Evolutionary conservation across 2,329 filamentous ascomycete genomes (phyloP).

Genomic region (Alternaria sp.): DNA sequence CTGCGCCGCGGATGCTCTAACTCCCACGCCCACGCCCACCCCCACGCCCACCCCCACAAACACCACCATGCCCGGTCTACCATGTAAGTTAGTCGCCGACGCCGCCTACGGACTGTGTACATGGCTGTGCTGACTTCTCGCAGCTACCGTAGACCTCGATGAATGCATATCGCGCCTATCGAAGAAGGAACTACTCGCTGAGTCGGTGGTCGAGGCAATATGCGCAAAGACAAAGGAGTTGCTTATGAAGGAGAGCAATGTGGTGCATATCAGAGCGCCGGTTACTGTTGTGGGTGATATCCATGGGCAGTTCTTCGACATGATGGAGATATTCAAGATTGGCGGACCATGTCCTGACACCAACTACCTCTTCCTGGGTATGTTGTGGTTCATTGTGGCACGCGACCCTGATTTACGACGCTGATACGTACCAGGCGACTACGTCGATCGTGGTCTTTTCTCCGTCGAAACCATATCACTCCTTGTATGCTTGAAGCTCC

Average conservation of each 20-base stretch:
- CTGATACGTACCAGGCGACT: constrained; percentile 73
- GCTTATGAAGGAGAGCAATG: constrained; percentile 99
- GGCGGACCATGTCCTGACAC: constrained; percentile 97
- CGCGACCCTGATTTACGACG: constrained; percentile 30
- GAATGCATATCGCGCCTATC: constrained; percentile 97
- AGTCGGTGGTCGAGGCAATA: constrained; percentile 98
- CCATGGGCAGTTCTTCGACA: constrained; percentile 97
- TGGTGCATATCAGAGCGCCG: constrained; percentile 93
- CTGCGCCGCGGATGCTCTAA: constrained; percentile 41
- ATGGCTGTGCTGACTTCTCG: constrained; percentile 29
- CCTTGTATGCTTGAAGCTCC: constrained; percentile 93
- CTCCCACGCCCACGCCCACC: constrained; percentile 14
- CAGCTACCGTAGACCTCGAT: constrained; percentile 96
- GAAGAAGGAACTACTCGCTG: constrained; percentile 94
- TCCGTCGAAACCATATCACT: constrained; percentile 98
- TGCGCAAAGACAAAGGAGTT: constrained; percentile 99
- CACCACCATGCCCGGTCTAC: constrained; percentile 60
- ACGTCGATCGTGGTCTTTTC: constrained; percentile 97
- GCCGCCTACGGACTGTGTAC: constrained; percentile 8
- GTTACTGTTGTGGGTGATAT: constrained; percentile 99
- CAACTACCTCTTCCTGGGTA: constrained; percentile 96
- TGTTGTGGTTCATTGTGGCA: constrained; percentile 30
- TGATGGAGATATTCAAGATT: constrained; percentile 99
- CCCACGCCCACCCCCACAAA: constrained; percentile 23
- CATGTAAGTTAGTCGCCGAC: constrained; percentile 52